Percentiles rank a stretch among this genome's conserved stretches.
These are phyloP conservation scores for Pyrus betulifolia DNA, from an alignment of 306 rosid species.

Conservation along the genomic window DNA sequence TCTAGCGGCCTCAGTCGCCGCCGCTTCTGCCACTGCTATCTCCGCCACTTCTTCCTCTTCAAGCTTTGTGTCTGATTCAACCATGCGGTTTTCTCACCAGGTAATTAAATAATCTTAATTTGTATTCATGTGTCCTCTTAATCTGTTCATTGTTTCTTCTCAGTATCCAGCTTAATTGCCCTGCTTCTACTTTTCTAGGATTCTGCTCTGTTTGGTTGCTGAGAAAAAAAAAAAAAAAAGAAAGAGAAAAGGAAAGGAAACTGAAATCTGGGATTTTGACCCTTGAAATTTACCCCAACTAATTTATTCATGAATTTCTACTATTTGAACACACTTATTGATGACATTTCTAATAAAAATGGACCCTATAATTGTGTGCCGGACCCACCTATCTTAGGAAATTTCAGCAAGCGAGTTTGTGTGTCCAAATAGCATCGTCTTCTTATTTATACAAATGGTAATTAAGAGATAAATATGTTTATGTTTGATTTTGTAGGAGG, in stretches of 20 bases:
- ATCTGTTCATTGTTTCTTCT: too few relatives aligned
- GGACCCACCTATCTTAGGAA: background rate
- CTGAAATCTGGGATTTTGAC: background rate
- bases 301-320: background rate
- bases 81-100: constrained; percentile 18
- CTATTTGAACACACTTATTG: too few relatives aligned
- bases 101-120: background rate
- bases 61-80: background rate
- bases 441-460: too few relatives aligned
- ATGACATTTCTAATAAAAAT: too few relatives aligned
- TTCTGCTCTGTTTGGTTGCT: constrained; percentile 8
- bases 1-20: constrained; percentile 33
- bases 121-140: background rate
- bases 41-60: constrained; percentile 17
- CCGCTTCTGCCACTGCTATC: constrained; percentile 29
- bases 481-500: constrained; percentile 18
- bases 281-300: background rate
- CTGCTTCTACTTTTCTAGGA: background rate
- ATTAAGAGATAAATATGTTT: background rate
- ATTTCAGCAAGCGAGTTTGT: too few relatives aligned
- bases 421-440: too few relatives aligned
- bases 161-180: background rate
- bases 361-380: too few relatives aligned
- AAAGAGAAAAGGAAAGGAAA: background rate
- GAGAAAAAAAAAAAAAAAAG: background rate